phyloP scores from a whole-genome alignment of 2,329 filamentous ascomycete species.

The Colletotrichum noveboracense region DNA sequence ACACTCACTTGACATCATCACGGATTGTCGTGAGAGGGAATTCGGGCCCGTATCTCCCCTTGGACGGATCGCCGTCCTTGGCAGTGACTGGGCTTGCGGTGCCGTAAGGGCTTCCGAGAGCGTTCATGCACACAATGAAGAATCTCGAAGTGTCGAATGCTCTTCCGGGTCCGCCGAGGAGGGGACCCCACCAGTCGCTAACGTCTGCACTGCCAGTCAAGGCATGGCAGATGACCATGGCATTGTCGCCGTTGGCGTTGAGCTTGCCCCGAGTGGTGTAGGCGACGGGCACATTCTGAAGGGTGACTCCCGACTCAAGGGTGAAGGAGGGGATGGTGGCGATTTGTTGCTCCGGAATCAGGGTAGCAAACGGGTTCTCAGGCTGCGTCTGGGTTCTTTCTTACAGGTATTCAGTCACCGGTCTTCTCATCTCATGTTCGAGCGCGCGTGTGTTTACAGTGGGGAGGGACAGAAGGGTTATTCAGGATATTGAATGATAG shows the following conservation, averaged over 20 bases:
- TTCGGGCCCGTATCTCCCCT: conserved; percentile 88
- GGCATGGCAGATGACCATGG: conserved; percentile 82
- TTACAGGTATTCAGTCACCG: conserved; percentile 68
- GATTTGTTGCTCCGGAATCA: conserved; percentile 89
- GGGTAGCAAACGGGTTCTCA: conserved; percentile 86
- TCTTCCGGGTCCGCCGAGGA: conserved; percentile 77
- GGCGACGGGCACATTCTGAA: conserved; percentile 77
- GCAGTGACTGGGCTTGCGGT: conserved; percentile 88
- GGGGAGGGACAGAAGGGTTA: not conserved
- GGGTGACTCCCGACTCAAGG: conserved; percentile 86
- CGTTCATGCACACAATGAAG: conserved; percentile 88
- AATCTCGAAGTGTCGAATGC: conserved; percentile 84
- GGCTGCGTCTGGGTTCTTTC: conserved; percentile 73
- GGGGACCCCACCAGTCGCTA: conserved; percentile 86
- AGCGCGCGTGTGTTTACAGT: not conserved
- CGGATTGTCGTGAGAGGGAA: conserved; percentile 95
- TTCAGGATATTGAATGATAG: not conserved
- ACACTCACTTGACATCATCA: conserved; percentile 87
- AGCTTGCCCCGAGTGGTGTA: conserved; percentile 71
- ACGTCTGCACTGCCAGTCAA: conserved; percentile 87
- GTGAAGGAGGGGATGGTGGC: conserved; percentile 88
- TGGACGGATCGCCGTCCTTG: conserved; percentile 77
- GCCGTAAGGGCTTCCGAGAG: conserved; percentile 83
- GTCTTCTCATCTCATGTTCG: conserved; percentile 35
- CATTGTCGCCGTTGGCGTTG: conserved; percentile 65